Evolutionary conservation across 2,329 filamentous ascomycete species (phyloP), one percentile per base, ranked within the genome.

Genomic region (Graphilbum ipis-grandicollis): DNA sequence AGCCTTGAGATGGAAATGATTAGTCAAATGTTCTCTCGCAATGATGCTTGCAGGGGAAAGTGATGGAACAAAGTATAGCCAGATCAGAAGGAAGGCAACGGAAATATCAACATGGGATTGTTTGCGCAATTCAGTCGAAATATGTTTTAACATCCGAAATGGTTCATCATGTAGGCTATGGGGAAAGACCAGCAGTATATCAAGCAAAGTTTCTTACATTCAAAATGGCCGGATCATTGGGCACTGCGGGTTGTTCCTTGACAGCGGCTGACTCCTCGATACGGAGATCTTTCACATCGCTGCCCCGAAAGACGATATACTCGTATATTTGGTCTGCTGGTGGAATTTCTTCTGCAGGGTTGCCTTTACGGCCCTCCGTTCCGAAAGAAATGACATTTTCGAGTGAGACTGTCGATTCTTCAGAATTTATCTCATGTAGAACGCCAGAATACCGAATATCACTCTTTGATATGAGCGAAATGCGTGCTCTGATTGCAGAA

Each of bases 41-140:
- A n/a, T n/a, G n/a, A 23, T 10, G 23, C 19, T 26, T 4, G 3
- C 19, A 35, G 22, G 34, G 30, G 6, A 28, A 28, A 25, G 8
- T 33, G 33, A 30, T 28, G 9, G 15, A 5, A 25, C 9, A 4
- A 31, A 14, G 15, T 6, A 25, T 12, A 4, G 34, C 40, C 37
- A 32, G 38, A 75, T 93, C 85, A 94, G 85, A 93, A 94, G 86
- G 86, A 94, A 94, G 86, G 85, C 86, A 94, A 93, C 86, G 85
- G 86, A 93, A 78, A 80, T 78, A 74, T 93, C 86, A 77, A 93
- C 86, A 93, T 65, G 71, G 70, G 47, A 66, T 79, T 84, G 65
- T 74, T 76, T 93, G 85, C 85, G 84, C 84, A 80, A 79, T 80
- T 80, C 80, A 79, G 78, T 15, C 17, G 75, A 69, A 71, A 68